Evolutionary conservation across 257 asterid genomes (phyloP).

Genomic region (Nicotiana otophora): DNA sequence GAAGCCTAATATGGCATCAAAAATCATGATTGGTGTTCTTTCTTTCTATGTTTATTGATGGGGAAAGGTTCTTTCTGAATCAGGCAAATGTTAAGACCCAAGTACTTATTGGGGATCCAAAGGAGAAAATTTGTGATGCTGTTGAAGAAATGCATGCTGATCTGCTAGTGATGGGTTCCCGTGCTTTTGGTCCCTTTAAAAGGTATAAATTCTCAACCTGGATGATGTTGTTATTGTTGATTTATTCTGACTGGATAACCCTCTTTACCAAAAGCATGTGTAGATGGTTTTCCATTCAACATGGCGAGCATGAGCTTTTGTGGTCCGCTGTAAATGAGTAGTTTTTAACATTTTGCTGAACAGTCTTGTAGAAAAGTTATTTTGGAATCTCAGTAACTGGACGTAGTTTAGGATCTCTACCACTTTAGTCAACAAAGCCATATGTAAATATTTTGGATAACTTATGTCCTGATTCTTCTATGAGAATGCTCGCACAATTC

Average conservation of each 20-base stretch:
- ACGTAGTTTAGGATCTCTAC: not conserved
- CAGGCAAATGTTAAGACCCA: conserved; percentile 32
- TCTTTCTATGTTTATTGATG: not conserved
- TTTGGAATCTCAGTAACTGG: not conserved
- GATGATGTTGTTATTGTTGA: not conserved
- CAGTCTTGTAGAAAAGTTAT: not conserved
- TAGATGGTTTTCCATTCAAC: conserved; percentile 3
- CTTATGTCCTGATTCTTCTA: not conserved
- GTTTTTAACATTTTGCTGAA: not conserved
- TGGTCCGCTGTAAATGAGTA: not conserved
- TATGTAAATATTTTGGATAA: not conserved
- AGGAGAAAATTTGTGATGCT: conserved; percentile 47
- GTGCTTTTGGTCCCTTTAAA: conserved; percentile 45
- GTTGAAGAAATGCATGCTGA: conserved; percentile 43
- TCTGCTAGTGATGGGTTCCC: conserved; percentile 42
- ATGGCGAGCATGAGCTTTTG: not conserved
- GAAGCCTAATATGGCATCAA: not conserved
- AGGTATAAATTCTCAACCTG: conserved; percentile 21
- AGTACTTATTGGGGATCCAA: conserved; percentile 44
- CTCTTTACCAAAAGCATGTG: not conserved
- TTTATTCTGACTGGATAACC: not conserved
- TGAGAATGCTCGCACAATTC: not conserved
- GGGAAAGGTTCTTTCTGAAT: not conserved
- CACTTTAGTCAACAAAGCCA: not conserved
- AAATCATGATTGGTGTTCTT: not conserved